Base-by-base conservation (phyloP, 2,329 filamentous ascomycete species). In the Elsinoe batatas region DNA sequence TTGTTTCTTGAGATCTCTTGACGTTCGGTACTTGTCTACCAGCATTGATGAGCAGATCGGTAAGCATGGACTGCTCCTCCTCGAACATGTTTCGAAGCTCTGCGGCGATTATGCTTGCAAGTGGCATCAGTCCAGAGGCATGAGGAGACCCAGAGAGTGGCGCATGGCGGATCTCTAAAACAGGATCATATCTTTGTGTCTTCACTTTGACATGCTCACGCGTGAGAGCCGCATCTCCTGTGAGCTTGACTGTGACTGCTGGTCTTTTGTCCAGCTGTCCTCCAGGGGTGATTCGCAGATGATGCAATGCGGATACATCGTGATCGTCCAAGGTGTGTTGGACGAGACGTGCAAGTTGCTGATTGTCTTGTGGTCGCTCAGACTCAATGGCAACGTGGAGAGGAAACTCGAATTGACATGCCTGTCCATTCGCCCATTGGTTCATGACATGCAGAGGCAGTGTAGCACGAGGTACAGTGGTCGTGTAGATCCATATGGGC, bases 401-500 rank as follows among this genome's bases (percentile, higher is more conserved):
- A 6, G 93, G 91, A 62, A 96, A 95, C 15, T 91, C 87, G 30
- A 90, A 87, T 63, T 84, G 84, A 70, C 91, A 97, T 57, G 86
- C 83, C 90, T 96, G 62, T 61, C 90, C 90, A 65, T 94, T 87
- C 8, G 89, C 87, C 91, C 93, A 97, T 59, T 86, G 80, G 62
- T 87, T 80, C 93, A 98, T 98, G 55, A 84, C 80, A 66, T 86
- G 79, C 62, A 96, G 71, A 4, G 93, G 93, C 62, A 98, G 74
- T 43, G 83, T 79, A 11, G 91, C 91, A 56, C 93, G 82, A 69
- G 95, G 91, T 56, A 97, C 95, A 0, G 87, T 86, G 3, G 93
- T 98, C 0, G 93, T 97, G 69, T 83, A 84, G 83, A 89, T 94
- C 93, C 93, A 98, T 79, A 95, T 85, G 57, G 93, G 93, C 61